Evolutionary conservation across 106 monocot genomes (phyloP), one percentile per base, ranked within the genome.

Genomic region (Iris macrosiphon): DNA sequence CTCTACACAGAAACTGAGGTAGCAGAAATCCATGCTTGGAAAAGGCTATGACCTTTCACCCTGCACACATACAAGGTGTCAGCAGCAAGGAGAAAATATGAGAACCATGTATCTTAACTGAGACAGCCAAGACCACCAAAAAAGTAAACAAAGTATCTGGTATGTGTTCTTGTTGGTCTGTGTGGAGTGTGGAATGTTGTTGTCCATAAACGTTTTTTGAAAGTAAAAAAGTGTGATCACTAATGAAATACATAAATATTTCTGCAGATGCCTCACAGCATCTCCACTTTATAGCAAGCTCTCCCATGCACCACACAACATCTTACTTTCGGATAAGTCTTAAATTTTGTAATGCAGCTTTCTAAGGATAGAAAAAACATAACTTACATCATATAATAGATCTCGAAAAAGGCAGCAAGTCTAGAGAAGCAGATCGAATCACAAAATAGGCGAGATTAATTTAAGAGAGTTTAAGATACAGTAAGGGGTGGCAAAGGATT

Each of bases 11-110:
- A 62, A 2, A 55, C 62, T 18, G 60, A 14, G 1, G 72, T 58
- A 12, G 62, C 75, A 68, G 75, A 75, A 1, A 66, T 50, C 87
- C 87, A 88, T 10, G 49, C 21, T 48, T 53, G 43, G 52, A 65
- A 68, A 2, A 78, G 28, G 3, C 78, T 71, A 29, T 59, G 14
- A 41, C 59, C 32, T 66, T 75, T 78, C 58, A 61, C 21, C 68
- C 87, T 88, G 81, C 35, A 68, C 20, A 57, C 7, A 20, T 4
- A 41, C n/a, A 21, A 48, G 3, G 13, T 25, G 24, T 25, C 48
- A 48, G 20, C 2, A 48, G 4, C 17, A 1, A 40, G 32, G 14
- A 22, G 10, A 8, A 12, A 21, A 39, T 39, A 40, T 13, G 8
- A 6, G 14, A 40, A 29, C 3, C 1, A 17, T 46, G 17, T 16